Base-by-base conservation (phyloP, 2,329 filamentous ascomycete genomes). In the Didymella pomorum region DNA sequence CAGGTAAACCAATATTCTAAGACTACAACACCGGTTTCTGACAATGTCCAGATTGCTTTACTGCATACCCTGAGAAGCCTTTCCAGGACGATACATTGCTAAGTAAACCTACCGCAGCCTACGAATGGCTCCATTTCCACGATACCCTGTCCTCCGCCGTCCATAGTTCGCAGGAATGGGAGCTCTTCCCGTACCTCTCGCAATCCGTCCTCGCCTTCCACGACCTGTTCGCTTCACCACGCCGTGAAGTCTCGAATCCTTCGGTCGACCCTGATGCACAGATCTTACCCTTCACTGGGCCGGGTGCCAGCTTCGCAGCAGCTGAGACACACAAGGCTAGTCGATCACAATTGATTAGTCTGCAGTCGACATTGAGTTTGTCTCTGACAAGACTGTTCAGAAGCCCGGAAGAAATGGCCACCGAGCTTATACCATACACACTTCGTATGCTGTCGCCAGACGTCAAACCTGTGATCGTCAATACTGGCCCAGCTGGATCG, bases 81-180 rank as follows among this genome's bases (percentile, higher is more conserved):
- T 99, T 90, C 78, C 96, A 97, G 79, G 95, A 99, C 74, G 95
- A 99, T 76, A 90, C 89, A 0, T 89, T 92, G 66, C 87, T 99
- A 29, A 91, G 89, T 31, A 99, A 99, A 73, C 96, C 96, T 0
- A 88, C 89, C 65, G 81, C 85, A 1, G 92, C 92, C 0, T 96
- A 97, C 76, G 94, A 97, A 71, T 99, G 95, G 95, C 85, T 99
- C 54, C 84, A 96, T 75, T 98, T 99, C 77, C 91, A 97, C 76
- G 95, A 98, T 70, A 81, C 83, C 0, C 88, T 96, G 62, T 92
- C 92, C 23, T 88, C 89, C 0, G 87, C 89, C 37, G 84, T 98
- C 1, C 96, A 89, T 72, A 81, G 87, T n/a, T 88, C 86, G 58
- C 94, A 97, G 74, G 93, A 96, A 55, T 99, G 95, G 91, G 95